Evolutionary conservation across 805 yeast genomes (phyloP), one percentile per base, ranked within the genome.

Genomic region (Hanseniaspora vineae): DNA sequence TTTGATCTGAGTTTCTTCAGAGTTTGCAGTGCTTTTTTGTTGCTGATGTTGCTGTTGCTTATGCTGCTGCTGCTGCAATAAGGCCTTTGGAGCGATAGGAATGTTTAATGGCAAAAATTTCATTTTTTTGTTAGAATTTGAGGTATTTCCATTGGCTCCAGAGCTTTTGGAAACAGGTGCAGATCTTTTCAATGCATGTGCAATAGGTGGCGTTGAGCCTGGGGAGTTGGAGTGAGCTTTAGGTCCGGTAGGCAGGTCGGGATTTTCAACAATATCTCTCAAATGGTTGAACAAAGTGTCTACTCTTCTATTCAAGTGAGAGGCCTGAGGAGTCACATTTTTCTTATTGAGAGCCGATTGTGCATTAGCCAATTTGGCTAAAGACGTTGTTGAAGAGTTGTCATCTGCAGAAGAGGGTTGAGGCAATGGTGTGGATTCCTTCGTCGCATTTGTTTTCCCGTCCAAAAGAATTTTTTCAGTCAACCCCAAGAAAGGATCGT

Each of bases 401-500:
- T 44, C 23, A 14, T 35, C 14, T 4, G 35, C 37, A 31, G 32
- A 1, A 18, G 39, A 20, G 6, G 44, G 39, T 5, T 31, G 44
- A 0, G 48, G 39, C 4, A 40, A 35, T 39, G 44, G 44, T 8
- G 44, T 42, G 9, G 46, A 14, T 31, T 44, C 31, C 35, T 46
- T 37, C 42, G 57, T 50, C 51, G 50, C 54, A 52, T 58, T 44
- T 51, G 54, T 54, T 18, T 66, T 52, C 43, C 62, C 65, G 49
- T 76, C 80, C 55, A 92, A 70, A 58, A 78, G 92, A 54, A 92
- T 67, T 68, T 87, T 92, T 55, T 87, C 86, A 51, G 86, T 84
- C 51, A 92, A 70, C 11, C 88, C 89, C 50, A 92, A 71, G 46
- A 86, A 74, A 1, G 98, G 97, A 66, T 92, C 98, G 66, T 92